Evolutionary conservation across 352 stramenopile species (phyloP), one percentile per base, ranked within the genome.

Genomic region (Phytophthora macrochlamydospora): DNA sequence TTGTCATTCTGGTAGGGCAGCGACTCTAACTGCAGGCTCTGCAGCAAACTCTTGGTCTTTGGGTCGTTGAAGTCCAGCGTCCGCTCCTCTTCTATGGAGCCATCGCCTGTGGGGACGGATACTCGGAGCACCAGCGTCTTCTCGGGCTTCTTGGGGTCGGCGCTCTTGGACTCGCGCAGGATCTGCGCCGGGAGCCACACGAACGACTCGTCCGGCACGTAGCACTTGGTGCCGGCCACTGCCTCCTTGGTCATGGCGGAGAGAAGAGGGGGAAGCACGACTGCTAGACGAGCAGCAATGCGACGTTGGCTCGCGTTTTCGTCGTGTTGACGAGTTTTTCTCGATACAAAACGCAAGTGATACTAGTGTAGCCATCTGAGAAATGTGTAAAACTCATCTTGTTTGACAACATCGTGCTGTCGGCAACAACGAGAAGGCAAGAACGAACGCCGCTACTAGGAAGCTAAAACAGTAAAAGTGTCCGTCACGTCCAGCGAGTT

Each of bases 121-220:
- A 89, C 80, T 14, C 76, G 82, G 65, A 93, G 68, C 42, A 85
- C 68, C 49, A 82, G 58, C 45, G 75, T 90, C 65, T 81, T 87
- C 52, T 90, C 83, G 28, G 75, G 74, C 33, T 73, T 78, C 52
- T 87, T 87, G 2, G 70, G 67, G 53, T 90, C 79, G 1, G 53
- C 46, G 63, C 72, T 79, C 56, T 79, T 80, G 50, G 79, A 69
- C 60, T 93, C 83, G 31, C 80, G 81, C 30, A 93, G 38, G 58
- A 94, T 86, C 63, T 88, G 75, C 49, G 85, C 88, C 7, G 85
- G 79, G 9, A 95, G 74, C 88, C 88, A 95, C 42, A 95, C 81
- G 56, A 81, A 81, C 30, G 71, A 75, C 14, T 91, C 83, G 33
- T 95, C 88, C 6, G 86, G 88, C 46, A 94, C 87, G 61, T 92